A percentile compares a stretch with the other conserved stretches of the same genome.
phyloP scores from a whole-genome alignment of 2,329 filamentous ascomycete species.

The Fusarium burgessii region DNA sequence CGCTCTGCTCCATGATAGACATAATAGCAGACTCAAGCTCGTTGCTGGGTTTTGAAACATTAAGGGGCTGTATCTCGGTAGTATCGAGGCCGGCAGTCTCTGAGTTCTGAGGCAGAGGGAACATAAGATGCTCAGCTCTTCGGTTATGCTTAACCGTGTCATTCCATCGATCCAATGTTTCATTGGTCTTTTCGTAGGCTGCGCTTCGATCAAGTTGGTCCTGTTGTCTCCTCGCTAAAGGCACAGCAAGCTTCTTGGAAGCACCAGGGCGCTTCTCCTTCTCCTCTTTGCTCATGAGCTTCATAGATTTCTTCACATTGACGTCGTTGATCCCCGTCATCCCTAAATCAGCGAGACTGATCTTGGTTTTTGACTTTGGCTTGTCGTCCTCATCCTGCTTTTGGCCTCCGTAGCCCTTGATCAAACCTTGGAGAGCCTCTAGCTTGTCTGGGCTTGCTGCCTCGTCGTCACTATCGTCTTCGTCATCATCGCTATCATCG shows the following conservation, averaged over 20 bases:
- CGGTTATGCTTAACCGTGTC: slow-evolving; percentile 96
- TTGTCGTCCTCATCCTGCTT: slow-evolving; percentile 63
- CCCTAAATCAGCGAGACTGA: slow-evolving; percentile 80
- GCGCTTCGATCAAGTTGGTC: slow-evolving; percentile 83
- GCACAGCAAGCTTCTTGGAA: slow-evolving; percentile 80
- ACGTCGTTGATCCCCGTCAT: slow-evolving; percentile 79
- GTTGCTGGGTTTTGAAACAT: slow-evolving; percentile 73
- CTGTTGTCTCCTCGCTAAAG: slow-evolving; percentile 87
- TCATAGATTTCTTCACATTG: slow-evolving; percentile 81
- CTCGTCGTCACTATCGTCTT: slow-evolving; percentile 59
- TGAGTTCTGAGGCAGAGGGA: slow-evolving; percentile 82
- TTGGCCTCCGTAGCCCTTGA: slow-evolving; percentile 76
- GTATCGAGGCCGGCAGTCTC: slow-evolving; percentile 70
- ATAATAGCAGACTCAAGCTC: slow-evolving; percentile 89
- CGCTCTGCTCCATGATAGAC: slow-evolving; percentile 89
- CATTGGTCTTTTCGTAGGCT: slow-evolving; percentile 91
- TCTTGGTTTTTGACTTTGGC: slow-evolving; percentile 69
- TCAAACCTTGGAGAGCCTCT: slow-evolving; percentile 74
- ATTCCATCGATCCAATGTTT: slow-evolving; percentile 90
- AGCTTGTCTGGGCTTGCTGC: slow-evolving; percentile 67
- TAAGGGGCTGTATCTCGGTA: slow-evolving; percentile 74
- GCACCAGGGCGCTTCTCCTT: slow-evolving; percentile 61
- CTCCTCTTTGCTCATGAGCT: slow-evolving; percentile 75
- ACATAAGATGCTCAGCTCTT: slow-evolving; percentile 88
- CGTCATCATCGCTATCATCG: slow-evolving; percentile 61